A percentile compares a stretch with the other conserved stretches of the same genome.
phyloP scores from a whole-genome alignment of 352 stramenopile genomes.

The Thalassiosira hispida region DNA sequence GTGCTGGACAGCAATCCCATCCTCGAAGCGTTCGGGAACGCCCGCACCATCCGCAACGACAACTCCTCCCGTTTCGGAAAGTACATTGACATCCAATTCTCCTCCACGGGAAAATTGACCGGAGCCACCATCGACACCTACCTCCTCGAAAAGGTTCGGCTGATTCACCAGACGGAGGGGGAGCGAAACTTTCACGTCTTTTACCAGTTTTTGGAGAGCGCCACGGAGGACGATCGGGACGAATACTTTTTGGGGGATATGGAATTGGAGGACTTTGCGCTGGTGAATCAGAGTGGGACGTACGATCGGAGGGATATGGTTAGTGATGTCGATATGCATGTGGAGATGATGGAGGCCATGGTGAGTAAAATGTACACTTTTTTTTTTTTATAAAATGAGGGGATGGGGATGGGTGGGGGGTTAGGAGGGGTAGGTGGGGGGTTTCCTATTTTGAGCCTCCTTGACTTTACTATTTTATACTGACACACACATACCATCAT shows the following conservation, averaged over 20 bases:
- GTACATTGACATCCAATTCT: conserved; percentile 97
- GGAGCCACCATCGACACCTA: conserved; percentile 91
- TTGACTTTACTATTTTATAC: no score
- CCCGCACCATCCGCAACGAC: conserved; percentile 95
- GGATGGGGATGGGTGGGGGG: no score
- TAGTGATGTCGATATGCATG: conserved; percentile 64
- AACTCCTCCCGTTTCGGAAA: conserved; percentile 97
- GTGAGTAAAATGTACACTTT: conserved; percentile 24
- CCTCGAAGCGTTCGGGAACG: conserved; percentile 96
- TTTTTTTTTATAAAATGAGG: conserved; percentile 33
- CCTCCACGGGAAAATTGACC: conserved; percentile 26
- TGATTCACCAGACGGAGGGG: conserved; percentile 90
- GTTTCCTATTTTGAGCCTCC: no score
- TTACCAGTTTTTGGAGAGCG: conserved; percentile 66
- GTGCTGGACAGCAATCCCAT: conserved; percentile 90
- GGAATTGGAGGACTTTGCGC: conserved; percentile 86
- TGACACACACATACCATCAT: no score
- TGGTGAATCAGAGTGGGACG: conserved; percentile 90
- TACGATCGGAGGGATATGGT: conserved; percentile 78
- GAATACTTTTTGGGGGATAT: conserved; percentile 64
- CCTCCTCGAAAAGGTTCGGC: conserved; percentile 97
- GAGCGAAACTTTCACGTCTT: conserved; percentile 99
- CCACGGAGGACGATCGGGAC: conserved; percentile 84
- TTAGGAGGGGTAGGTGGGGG: no score
- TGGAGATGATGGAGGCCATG: conserved; percentile 82